phyloP scores from a whole-genome alignment of 176 grass and related monocot genomes.

The Tuctoria greenei region DNA sequence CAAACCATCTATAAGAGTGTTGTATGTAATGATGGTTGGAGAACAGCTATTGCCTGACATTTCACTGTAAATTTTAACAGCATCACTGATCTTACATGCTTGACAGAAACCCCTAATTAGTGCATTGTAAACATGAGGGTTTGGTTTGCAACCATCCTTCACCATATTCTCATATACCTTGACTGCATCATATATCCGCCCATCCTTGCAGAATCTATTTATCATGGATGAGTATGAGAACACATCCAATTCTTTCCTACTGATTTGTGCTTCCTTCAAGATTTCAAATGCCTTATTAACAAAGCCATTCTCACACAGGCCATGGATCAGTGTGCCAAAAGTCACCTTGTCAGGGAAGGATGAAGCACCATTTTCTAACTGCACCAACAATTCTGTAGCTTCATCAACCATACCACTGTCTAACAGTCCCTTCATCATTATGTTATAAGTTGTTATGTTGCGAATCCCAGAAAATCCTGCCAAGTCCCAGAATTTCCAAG shows the following conservation, averaged over 20 bases:
- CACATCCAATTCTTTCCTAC: constrained; percentile 52
- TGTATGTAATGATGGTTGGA: constrained; percentile 89
- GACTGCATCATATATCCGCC: constrained; percentile 58
- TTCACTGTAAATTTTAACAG: constrained; percentile 56
- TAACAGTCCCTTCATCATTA: constrained; percentile 75
- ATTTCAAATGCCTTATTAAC: constrained; percentile 67
- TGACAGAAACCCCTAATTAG: constrained; percentile 75
- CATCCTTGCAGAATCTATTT: constrained; percentile 70
- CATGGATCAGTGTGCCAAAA: constrained; percentile 81
- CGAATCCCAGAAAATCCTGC: constrained; percentile 36
- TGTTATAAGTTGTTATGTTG: constrained; percentile 68
- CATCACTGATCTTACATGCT: constrained; percentile 45
- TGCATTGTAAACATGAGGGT: constrained; percentile 79
- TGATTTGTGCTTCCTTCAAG: constrained; percentile 47
- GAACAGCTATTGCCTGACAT: constrained; percentile 52
- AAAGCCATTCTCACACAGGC: constrained; percentile 75
- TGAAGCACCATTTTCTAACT: constrained; percentile 49
- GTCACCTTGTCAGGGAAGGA: constrained; percentile 60
- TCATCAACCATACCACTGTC: constrained; percentile 58
- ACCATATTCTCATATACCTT: constrained; percentile 63
- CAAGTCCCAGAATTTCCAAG: constrained; percentile 67
- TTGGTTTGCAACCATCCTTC: constrained; percentile 55
- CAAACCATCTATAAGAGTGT: constrained; percentile 80
- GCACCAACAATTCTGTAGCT: constrained; percentile 51
- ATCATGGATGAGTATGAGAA: constrained; percentile 83